These are phyloP conservation scores for Peronospora destructor DNA, from an alignment of 352 stramenopile genomes.

Conservation along the genomic window DNA sequence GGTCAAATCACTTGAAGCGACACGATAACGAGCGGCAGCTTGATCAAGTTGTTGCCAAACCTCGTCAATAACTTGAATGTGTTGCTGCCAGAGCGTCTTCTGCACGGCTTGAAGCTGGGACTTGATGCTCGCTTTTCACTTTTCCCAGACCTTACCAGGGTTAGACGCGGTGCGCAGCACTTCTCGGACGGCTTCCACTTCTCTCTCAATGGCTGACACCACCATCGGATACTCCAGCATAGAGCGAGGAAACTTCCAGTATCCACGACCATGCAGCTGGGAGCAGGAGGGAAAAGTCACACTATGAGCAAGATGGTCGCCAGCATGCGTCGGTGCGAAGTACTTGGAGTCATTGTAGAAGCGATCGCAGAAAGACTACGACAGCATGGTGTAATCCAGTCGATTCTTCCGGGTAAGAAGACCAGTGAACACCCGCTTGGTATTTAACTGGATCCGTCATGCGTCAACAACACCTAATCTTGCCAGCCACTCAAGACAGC, in stretches of 20 bases:
- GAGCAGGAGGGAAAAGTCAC: no score
- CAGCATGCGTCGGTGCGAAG: background rate
- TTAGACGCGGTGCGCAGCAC: background rate
- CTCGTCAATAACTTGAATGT: background rate
- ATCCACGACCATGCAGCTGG: background rate
- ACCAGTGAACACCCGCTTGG: background rate
- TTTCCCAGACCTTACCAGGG: conserved; percentile 1
- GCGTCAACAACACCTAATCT: background rate
- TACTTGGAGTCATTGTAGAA: background rate
- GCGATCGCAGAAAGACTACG: background rate
- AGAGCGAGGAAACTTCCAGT: conserved; percentile 3
- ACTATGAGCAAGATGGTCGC: background rate
- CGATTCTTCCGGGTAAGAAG: background rate
- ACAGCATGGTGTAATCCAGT: conserved; percentile 2
- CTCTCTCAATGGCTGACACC: background rate
- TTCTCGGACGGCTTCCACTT: background rate
- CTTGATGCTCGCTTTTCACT: conserved; percentile 1
- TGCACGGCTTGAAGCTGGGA: background rate
- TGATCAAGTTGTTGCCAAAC: background rate
- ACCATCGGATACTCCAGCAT: conserved; percentile 2
- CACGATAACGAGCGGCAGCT: conserved; percentile 1
- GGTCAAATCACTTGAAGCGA: background rate
- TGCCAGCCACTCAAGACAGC: background rate
- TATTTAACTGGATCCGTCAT: background rate
- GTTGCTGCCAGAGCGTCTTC: background rate